Base-by-base conservation (phyloP, 2,329 filamentous ascomycete species). In the Colletotrichum tanaceti region DNA sequence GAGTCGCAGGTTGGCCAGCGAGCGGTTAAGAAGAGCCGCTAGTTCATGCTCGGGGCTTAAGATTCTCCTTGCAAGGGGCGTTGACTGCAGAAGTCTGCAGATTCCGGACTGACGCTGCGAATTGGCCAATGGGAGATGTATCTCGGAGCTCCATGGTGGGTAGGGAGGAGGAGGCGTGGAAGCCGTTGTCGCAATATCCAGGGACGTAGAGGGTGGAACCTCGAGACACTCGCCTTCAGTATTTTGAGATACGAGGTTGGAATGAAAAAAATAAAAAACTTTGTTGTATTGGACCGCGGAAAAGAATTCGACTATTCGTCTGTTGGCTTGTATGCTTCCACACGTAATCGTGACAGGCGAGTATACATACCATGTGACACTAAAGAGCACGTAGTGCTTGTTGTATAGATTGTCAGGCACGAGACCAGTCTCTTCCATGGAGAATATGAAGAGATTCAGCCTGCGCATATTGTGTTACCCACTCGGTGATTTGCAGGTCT, bases 1-100 rank as follows among this genome's bases (percentile, higher is more conserved):
- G 18, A 79, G 75, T 44, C 61, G 74, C 1, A 82, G 71, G 60
- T 79, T 77, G 1, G 70, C 65, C 1, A 80, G 61, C 1, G 80
- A 79, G 10, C 80, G 79, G 63, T 81, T 80, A 38, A 81, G 74
- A 3, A 70, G 68, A 16, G 78, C 78, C 70, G 74, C 74, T 2
- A 77, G 72, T 18, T 72, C 63, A 32, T 84, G 79, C 22, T 83
- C 76, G 0, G 68, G 28, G 2, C n/a, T n/a, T n/a, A n/a, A n/a
- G 18, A 2, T 47, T 54, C 7, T 65, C 55, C 2, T 32, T 55
- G 16, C 22, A 24, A 4, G n/a, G n/a, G n/a, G 47, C n/a, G 6
- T 22, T 20, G 7, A 54, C 60, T 10, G 47, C 61, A 22, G 39
- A 22, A 2, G 18, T 6, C 32, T 39, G 38, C 4, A 18, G 28